Evolutionary conservation across 768 basidiomycete genomes (phyloP).

Genomic region (Leccinum incarnatum): DNA sequence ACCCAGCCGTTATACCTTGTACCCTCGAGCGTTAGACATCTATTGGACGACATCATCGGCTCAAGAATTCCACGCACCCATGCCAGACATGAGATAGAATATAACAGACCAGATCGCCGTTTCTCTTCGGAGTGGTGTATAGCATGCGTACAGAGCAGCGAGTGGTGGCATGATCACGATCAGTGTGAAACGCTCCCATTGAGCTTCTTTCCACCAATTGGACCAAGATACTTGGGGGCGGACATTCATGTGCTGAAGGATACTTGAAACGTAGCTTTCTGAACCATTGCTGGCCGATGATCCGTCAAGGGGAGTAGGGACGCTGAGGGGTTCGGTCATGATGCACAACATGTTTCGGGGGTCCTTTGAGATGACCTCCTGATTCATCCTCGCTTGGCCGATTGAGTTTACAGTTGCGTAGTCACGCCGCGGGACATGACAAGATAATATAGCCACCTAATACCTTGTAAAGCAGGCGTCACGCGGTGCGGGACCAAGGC

Average conservation of each 20-base stretch:
- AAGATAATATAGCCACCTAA: background rate
- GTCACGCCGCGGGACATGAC: background rate
- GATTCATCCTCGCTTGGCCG: background rate
- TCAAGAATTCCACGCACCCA: background rate
- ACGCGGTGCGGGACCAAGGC: background rate
- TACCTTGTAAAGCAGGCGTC: background rate
- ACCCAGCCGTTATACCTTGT: slow-evolving; percentile 5
- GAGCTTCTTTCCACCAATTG: slow-evolving; percentile 56
- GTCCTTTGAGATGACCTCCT: background rate
- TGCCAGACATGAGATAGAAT: background rate
- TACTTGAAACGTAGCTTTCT: slow-evolving; percentile 71
- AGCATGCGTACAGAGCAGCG: slow-evolving; percentile 61
- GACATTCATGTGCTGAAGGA: slow-evolving; percentile 56
- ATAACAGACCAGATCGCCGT: background rate
- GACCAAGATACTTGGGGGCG: slow-evolving; percentile 59
- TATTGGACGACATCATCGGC: background rate
- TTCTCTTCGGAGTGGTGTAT: slow-evolving; percentile 1
- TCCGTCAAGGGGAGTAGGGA: background rate
- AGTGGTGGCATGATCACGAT: slow-evolving; percentile 68
- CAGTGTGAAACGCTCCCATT: slow-evolving; percentile 67
- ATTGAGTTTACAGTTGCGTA: background rate
- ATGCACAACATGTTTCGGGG: background rate
- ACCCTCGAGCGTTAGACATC: background rate
- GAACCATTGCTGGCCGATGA: slow-evolving; percentile 48
- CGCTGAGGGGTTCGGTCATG: background rate